Evolutionary conservation across 495 filamentous ascomycete species (phyloP).

Genomic region (Penicillium parvum): DNA sequence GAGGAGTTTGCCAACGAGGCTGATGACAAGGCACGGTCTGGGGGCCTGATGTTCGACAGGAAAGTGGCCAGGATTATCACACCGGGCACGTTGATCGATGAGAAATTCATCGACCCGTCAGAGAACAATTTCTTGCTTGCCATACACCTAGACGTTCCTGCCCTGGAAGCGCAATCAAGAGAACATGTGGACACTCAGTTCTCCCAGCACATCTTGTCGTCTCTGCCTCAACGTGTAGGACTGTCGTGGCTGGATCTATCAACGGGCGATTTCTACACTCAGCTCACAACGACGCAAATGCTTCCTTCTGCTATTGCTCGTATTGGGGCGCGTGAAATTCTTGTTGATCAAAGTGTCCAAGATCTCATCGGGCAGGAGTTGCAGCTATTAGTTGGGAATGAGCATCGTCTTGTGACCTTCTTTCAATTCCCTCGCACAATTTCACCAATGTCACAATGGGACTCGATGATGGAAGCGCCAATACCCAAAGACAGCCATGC

Average conservation of each 20-base stretch:
- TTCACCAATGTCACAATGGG: conserved; percentile 60
- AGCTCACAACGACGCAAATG: conserved; percentile 66
- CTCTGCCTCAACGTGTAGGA: conserved; percentile 54
- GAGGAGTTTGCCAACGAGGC: conserved; percentile 79
- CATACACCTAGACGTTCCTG: conserved; percentile 50
- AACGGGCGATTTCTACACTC: conserved; percentile 88
- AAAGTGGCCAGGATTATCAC: conserved; percentile 83
- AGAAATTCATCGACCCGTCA: conserved; percentile 91
- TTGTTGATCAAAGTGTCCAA: conserved; percentile 62
- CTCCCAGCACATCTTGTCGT: conserved; percentile 34
- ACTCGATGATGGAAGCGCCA: conserved; percentile 68
- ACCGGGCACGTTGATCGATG: conserved; percentile 92
- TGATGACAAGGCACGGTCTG: conserved; percentile 61
- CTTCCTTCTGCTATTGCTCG: conserved; percentile 75
- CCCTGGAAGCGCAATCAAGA: conserved; percentile 18
- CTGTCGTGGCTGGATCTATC: conserved; percentile 93
- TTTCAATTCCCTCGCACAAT: conserved; percentile 32
- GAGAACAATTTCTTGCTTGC: conserved; percentile 89
- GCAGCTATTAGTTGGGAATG: conserved; percentile 39
- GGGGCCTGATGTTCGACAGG: conserved; percentile 77
- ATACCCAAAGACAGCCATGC: conserved; percentile 33
- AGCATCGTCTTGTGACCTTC: conserved; percentile 43
- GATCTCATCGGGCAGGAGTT: conserved; percentile 40
- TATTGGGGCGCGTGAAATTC: conserved; percentile 79
- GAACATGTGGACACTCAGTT: conserved; percentile 16